Evolutionary conservation across 805 yeast genomes (phyloP), one percentile per base, ranked within the genome.

Genomic region (Ascoidea tarda): DNA sequence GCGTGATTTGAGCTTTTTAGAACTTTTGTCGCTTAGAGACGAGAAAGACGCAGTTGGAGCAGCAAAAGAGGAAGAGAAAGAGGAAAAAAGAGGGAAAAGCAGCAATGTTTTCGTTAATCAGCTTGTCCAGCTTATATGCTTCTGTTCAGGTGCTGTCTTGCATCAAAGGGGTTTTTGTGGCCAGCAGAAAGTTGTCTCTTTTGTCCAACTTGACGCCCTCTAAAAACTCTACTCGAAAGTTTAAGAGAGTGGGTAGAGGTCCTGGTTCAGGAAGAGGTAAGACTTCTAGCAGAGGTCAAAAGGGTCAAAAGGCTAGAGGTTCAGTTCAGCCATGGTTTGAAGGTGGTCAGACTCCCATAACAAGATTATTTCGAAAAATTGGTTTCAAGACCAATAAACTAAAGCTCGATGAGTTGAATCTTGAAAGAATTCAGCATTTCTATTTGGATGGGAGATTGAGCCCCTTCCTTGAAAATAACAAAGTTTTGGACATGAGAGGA

Each of bases 341-440:
- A 73, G 99, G 99, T 79, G 98, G 99, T 66, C 99, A 93, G 66
- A 93, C 98, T 1, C 98, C 97, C 32, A 80, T 84, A 63, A 80
- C 81, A 67, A 78, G 85, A 67, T 71, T 85, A 59, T 81, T 87
- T 68, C 96, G 97, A 59, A 91, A 91, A 65, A 73, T 83, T 55
- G 98, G 98, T 6, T 89, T 89, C 71, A 80, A 77, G 60, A 79
- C 87, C 65, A 78, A 76, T 32, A 79, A 77, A 60, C 76, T 76
- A 50, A 68, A 68, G 55, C 69, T 78, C 59, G 69, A 72, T 50
- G 80, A 78, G 59, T 62, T 93, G 57, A 85, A 86, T 62, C 72
- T 91, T 62, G 77, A 72, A 42, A 75, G 80, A 59, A 79, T 93
- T 53, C 86, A 83, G 62, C 74, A 77, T 57, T 87, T 87, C 63